phyloP scores from a whole-genome alignment of 2,329 filamentous ascomycete species.

The Cladosporium oxysporum region DNA sequence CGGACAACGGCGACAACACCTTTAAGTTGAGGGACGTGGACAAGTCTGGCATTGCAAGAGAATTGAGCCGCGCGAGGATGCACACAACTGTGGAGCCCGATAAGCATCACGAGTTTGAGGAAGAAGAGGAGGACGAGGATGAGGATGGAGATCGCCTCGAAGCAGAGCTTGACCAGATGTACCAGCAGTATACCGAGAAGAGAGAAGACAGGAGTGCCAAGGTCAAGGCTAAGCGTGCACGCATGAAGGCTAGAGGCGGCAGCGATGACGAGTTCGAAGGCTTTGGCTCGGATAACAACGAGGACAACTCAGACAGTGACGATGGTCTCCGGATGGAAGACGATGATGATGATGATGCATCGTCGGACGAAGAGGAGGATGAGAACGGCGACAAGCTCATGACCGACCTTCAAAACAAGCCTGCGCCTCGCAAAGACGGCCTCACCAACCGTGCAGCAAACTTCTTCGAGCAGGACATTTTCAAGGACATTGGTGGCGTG shows the following conservation, averaged over 20 bases:
- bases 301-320: conserved; percentile 56
- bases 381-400: conserved; percentile 53
- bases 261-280: conserved; percentile 90
- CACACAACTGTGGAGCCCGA: conserved; percentile 60
- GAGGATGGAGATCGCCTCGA: conserved; percentile 81
- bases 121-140: conserved; percentile 59
- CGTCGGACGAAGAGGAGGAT: conserved; percentile 56
- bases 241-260: conserved; percentile 57
- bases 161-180: conserved; percentile 81
- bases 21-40: conserved; percentile 84
- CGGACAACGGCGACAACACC: conserved; percentile 73
- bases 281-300: conserved; percentile 66
- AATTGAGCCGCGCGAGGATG: conserved; percentile 76
- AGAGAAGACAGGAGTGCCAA: conserved; percentile 82
- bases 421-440: conserved; percentile 47
- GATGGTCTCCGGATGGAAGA: conserved; percentile 52
- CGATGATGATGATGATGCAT: conserved; percentile 64
- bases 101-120: conserved; percentile 45
- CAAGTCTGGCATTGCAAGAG: conserved; percentile 68
- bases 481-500: conserved; percentile 74
- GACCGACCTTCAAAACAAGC: conserved; percentile 59
- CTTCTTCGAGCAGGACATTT: conserved; percentile 95
- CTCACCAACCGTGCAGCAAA: conserved; percentile 82
- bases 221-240: conserved; percentile 83
- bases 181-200: conserved; percentile 79